A percentile compares a stretch with the other conserved stretches of the same genome.
These are phyloP conservation scores for Gynochthodes officinalis DNA, from an alignment of 257 asterid species.

Conservation along the genomic window DNA sequence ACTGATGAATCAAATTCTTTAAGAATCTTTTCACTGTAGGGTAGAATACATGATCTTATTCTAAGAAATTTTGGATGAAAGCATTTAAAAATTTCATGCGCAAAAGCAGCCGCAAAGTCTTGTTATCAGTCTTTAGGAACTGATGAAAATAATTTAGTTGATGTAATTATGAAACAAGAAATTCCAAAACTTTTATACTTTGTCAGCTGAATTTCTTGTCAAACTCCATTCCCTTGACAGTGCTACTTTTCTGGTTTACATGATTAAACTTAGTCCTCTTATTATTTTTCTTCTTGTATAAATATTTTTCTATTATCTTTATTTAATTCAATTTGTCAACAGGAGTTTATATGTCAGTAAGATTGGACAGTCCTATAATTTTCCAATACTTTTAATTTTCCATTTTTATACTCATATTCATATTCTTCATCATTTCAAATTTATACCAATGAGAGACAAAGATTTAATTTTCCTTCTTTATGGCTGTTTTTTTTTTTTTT, in stretches of 20 bases:
- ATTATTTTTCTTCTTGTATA: no score
- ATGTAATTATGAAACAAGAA: no score
- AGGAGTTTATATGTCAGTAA: no score
- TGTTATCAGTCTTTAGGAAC: not conserved
- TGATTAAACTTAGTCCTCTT: not conserved
- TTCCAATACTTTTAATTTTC: no score
- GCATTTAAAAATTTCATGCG: not conserved
- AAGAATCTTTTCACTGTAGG: not conserved
- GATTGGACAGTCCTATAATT: no score
- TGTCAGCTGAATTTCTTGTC: not conserved
- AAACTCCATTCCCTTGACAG: not conserved
- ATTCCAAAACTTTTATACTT: not conserved
- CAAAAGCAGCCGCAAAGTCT: not conserved
- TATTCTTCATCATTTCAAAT: no score
- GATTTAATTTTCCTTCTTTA: no score
- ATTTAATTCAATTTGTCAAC: no score
- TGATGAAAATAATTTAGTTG: not conserved
- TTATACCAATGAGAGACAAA: no score
- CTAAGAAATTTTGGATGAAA: not conserved
- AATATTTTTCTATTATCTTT: no score
- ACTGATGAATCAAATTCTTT: not conserved
- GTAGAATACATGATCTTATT: not conserved
- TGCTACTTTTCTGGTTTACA: not conserved
- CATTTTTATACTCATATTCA: no score
- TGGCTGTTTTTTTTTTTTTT: no score